Evolutionary conservation across 176 grass and related monocot genomes (phyloP), one percentile per base, ranked within the genome.

Genomic region (Ensete ventricosum): DNA sequence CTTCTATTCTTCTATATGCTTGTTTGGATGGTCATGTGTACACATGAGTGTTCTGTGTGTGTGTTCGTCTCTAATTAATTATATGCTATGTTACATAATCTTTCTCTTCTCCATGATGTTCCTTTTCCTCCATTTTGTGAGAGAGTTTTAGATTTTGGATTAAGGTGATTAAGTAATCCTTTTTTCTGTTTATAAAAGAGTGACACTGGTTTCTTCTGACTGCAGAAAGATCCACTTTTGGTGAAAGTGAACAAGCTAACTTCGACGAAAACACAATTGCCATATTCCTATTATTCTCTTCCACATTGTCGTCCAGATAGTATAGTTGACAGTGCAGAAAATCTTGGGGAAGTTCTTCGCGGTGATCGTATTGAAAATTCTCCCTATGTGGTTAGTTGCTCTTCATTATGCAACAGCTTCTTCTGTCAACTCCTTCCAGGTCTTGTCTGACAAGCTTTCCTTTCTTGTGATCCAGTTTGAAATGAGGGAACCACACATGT

Each of bases 361-460:
- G 72, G 72, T 74, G 72, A 74, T 74, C 72, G 72, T 29, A 74
- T 74, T 74, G 72, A 74, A 74, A 74, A 74, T 58, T 74, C 72
- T 54, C 72, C 23, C 53, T 74, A 74, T 74, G 53, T 57, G 72
- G 72, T 74, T 34, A 55, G 72, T 71, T 71, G 9, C 13, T 53
- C 52, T 57, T 25, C 9, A 34, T 26, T 9, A 53, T 55, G 2
- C 34, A 43, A 13, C 20, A 65, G 9, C n/a, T 21, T 60, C 34
- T 70, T 70, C 67, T 51, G 48, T n/a, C 19, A 50, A 20, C 17
- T 7, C 14, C 48, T 50, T 10, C 0, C 25, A n/a, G 17, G 3
- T 70, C 8, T 21, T 17, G 55, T 43, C 6, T 27, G 55, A 24
- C n/a, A 9, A 24, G 1, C 57, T 34, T 11, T 58, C 34, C 34